Evolutionary conservation across 2,329 filamentous ascomycete species (phyloP).

Genomic region (Botrytis porri): DNA sequence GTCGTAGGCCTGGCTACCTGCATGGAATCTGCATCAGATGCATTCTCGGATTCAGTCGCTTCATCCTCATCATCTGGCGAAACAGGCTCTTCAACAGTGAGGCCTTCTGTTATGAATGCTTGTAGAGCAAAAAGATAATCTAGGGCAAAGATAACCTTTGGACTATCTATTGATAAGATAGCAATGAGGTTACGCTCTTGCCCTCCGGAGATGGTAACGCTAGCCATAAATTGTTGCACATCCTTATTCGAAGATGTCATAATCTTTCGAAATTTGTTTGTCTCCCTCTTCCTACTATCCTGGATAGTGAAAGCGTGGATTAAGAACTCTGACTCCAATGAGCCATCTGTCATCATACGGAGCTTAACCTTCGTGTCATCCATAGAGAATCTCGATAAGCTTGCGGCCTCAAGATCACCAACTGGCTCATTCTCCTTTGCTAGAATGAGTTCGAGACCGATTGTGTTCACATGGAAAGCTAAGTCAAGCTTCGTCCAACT

Average conservation of each 20-base stretch:
- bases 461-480: constrained; percentile 81
- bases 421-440: constrained; percentile 74
- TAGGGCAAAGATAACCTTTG: constrained; percentile 88
- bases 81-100: constrained; percentile 60
- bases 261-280: constrained; percentile 95
- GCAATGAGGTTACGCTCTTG: constrained; percentile 79
- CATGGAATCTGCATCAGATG: constrained; percentile 58
- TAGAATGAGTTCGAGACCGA: constrained; percentile 83
- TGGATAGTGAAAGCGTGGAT: constrained; percentile 93
- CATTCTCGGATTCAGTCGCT: constrained; percentile 55
- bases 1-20: constrained; percentile 20
- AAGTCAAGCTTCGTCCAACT: constrained; percentile 93
- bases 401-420: constrained; percentile 72
- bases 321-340: constrained; percentile 86
- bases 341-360: constrained; percentile 87
- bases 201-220: constrained; percentile 85
- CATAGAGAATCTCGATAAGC: constrained; percentile 88
- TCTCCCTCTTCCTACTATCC: constrained; percentile 83
- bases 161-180: constrained; percentile 91
- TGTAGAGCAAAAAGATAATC: constrained; percentile 94
- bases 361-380: constrained; percentile 91
- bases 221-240: constrained; percentile 98
- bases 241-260: constrained; percentile 96
- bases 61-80: constrained; percentile 50
- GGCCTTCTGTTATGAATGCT: constrained; percentile 71